phyloP scores from a whole-genome alignment of 2,329 filamentous ascomycete species.

The Aspergillus awamori region DNA sequence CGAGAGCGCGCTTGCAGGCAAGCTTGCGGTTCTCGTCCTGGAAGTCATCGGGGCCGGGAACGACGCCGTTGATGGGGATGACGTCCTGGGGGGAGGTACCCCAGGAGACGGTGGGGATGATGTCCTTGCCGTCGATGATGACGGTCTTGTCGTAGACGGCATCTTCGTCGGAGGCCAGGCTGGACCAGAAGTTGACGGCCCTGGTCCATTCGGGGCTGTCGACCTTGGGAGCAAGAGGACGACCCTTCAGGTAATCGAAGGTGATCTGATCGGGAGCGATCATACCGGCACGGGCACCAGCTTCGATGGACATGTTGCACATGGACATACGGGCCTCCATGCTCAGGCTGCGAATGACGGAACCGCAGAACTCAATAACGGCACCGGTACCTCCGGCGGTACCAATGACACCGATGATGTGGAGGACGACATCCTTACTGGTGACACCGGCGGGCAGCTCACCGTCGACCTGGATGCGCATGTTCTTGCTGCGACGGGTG shows the following conservation, averaged over 20 bases:
- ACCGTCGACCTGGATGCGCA: conserved; percentile 94
- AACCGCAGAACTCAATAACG: conserved; percentile 97
- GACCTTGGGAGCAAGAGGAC: conserved; percentile 81
- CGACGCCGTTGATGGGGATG: conserved; percentile 86
- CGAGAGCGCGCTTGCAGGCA: conserved; percentile 76
- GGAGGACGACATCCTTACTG: conserved; percentile 92
- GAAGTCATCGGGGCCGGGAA: conserved; percentile 89
- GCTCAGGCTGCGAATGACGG: conserved; percentile 82
- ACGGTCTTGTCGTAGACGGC: conserved; percentile 90
- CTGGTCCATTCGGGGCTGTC: conserved; percentile 88
- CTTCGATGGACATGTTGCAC: conserved; percentile 99
- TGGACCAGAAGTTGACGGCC: conserved; percentile 85
- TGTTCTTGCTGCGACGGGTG: conserved; percentile 95
- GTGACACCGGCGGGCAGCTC: conserved; percentile 87
- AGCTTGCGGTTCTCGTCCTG: conserved; percentile 76
- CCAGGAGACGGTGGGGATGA: conserved; percentile 92
- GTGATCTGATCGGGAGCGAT: conserved; percentile 92
- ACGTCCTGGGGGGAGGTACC: conserved; percentile 96
- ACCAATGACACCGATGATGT: conserved; percentile 91
- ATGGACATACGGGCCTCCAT: conserved; percentile 99
- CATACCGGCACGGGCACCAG: conserved; percentile 92
- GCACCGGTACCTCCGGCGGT: conserved; percentile 92
- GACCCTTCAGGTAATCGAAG: conserved; percentile 91
- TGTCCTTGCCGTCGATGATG: conserved; percentile 88
- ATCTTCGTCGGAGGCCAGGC: conserved; percentile 79